phyloP scores from a whole-genome alignment of 2,329 filamentous ascomycete species.

The Verticillium tricorpus region DNA sequence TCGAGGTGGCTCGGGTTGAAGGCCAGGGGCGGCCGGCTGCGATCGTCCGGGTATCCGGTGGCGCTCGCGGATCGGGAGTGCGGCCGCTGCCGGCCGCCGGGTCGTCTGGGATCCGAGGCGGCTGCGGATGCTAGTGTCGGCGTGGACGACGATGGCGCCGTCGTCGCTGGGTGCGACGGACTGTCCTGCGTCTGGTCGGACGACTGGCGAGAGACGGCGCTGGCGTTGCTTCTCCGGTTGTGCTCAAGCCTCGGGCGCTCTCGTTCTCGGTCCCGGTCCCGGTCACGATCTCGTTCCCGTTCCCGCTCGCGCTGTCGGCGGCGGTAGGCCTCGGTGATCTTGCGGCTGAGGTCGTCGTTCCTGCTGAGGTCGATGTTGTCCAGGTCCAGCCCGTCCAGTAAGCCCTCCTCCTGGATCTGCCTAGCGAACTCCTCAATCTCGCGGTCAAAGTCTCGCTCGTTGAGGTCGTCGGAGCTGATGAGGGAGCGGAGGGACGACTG shows the following conservation, averaged over 20 bases:
- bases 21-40: slow-evolving; percentile 46
- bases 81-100: slow-evolving; percentile 23
- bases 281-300: slow-evolving; percentile 35
- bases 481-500: slow-evolving; percentile 84
- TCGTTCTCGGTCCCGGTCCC: slow-evolving; percentile 18
- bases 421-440: slow-evolving; percentile 88
- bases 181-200: slow-evolving; percentile 11
- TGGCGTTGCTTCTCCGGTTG: slow-evolving; percentile 37
- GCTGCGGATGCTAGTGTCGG: not conserved
- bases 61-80: slow-evolving; percentile 44
- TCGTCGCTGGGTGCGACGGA: not conserved
- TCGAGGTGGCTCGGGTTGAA: slow-evolving; percentile 43
- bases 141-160: slow-evolving; percentile 10
- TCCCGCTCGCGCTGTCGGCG: slow-evolving; percentile 63
- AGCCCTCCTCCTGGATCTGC: slow-evolving; percentile 82
- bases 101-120: slow-evolving; percentile 20
- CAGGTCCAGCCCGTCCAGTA: slow-evolving; percentile 83
- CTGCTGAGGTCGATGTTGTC: slow-evolving; percentile 79
- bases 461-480: slow-evolving; percentile 73
- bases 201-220: slow-evolving; percentile 31
- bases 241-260: slow-evolving; percentile 37
- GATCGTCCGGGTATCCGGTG: slow-evolving; percentile 37
- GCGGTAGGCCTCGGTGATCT: slow-evolving; percentile 84
- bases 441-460: slow-evolving; percentile 73
- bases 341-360: slow-evolving; percentile 85